phyloP scores from a whole-genome alignment of 768 basidiomycete species.

The Tricholoma sp. region DNA sequence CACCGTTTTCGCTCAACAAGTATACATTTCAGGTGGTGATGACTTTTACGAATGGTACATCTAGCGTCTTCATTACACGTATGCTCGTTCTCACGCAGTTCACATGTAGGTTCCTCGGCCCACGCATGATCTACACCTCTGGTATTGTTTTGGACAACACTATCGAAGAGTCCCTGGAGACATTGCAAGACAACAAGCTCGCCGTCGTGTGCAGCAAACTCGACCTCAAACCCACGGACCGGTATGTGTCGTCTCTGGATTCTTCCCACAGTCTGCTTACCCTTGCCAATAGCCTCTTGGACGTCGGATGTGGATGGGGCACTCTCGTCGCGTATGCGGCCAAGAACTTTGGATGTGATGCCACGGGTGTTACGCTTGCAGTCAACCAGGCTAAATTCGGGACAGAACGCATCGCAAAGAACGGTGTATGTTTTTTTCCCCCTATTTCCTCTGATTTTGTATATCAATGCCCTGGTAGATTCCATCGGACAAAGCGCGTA shows the following conservation, averaged over 20 bases:
- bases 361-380: slow-evolving; percentile 90
- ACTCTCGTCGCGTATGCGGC: slow-evolving; percentile 92
- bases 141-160: slow-evolving; percentile 76
- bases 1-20: neutral
- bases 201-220: slow-evolving; percentile 94
- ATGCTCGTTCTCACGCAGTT: neutral
- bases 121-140: slow-evolving; percentile 97
- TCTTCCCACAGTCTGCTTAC: neutral
- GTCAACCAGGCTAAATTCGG: slow-evolving; percentile 92
- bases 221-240: slow-evolving; percentile 80
- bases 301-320: slow-evolving; percentile 95
- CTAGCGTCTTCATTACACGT: neutral
- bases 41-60: slow-evolving; percentile 88
- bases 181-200: slow-evolving; percentile 98
- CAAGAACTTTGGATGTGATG: slow-evolving; percentile 96
- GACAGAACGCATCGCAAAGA: slow-evolving; percentile 77
- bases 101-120: slow-evolving; percentile 81
- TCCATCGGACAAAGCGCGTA: slow-evolving; percentile 69
- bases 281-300: slow-evolving; percentile 49
- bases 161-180: slow-evolving; percentile 77
- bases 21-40: slow-evolving; percentile 60
- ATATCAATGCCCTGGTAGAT: slow-evolving; percentile 22
- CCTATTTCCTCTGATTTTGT: neutral
- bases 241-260: slow-evolving; percentile 21
- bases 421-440: slow-evolving; percentile 45